Base-by-base conservation (phyloP, 2,329 filamentous ascomycete species). In the Aspergillus pseudoterreus region DNA sequence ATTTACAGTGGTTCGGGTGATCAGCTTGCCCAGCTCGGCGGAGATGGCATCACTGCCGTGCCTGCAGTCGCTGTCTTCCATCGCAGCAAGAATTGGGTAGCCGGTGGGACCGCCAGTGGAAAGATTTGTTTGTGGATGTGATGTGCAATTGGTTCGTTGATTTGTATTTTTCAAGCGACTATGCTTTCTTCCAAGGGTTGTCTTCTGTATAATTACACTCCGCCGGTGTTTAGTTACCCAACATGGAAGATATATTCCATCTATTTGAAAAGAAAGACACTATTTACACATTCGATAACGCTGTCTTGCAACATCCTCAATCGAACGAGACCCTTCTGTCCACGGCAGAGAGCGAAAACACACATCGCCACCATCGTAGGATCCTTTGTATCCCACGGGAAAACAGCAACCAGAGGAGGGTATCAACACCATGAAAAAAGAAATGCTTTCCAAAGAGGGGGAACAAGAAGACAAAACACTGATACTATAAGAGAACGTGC, bases 121-220 rank as follows among this genome's bases (percentile, higher is more conserved):
- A 97, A 97, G 72, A 71, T 97, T 22, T 95, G 88, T 69, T 73
- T 99, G 33, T 99, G 92, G 91, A 87, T 87, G 79, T 96, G n/a
- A 17, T 38, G 14, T 15, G 3, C 35, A n/a, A 38, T 38, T 38
- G 14, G 4, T n/a, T 38, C 15, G 35, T n/a, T 38, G 14, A 14
- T n/a, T 22, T 42, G 17, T 24, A 45, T 27, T 9, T 27, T 22
- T 35, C 27, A 30, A 30, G 27, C 27, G 27, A 30, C 27, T 30
- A 4, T 22, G 4, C 22, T 22, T 22, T 22, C 22, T 22, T 22
- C 22, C 22, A 22, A 22, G 4, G 27, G 5, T 30, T 30, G 27
- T 8, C 27, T 30, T 30, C 27, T 30, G 27, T 30, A 22, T 30
- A 9, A 30, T 30, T 30, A 30, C 10, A 30, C 27, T 30, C 27